Evolutionary conservation across 2,329 filamentous ascomycete species (phyloP), one percentile per base, ranked within the genome.

Genomic region (Ascochyta pisi): DNA sequence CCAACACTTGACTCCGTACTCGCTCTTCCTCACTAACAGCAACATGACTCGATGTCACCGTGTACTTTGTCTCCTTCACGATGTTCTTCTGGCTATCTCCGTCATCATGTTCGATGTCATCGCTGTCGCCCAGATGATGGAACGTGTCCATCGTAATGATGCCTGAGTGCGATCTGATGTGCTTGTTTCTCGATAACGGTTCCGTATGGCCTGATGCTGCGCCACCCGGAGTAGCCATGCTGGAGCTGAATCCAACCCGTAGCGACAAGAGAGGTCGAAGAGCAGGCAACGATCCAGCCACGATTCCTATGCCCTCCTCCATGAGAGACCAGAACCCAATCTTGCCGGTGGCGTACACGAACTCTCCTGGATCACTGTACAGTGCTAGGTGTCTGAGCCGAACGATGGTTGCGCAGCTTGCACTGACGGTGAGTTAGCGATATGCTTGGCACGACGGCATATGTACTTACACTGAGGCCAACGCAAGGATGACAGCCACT

Each of bases 271-370:
- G 63, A 6, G 78, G 78, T 0, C 78, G 77, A n/a, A 81, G 73
- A 3, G 77, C 74, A 3, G 77, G 76, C 23, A 80, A 66, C 19
- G 77, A 79, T 10, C 78, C 79, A 13, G 80, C 78, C 7, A 78
- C 72, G 56, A 82, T 78, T 19, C 79, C 79, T 37, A 78, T 78
- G 13, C 77, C 80, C 56, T 78, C 77, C 60, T 81, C 80, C 41
- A 78, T 70, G 34, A 81, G 65, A 6, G 77, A 79, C 78, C 78
- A 80, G 47, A 79, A 71, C 0, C 75, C 76, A 33, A 80, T 78
- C 41, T 76, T 73, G 33, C 76, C 76, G 8, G 77, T 73, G 50
- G 69, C 65, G 64, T 68, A 78, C 65, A 79, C 73, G 60, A 76
- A 79, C 47, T 80, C 76, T 10, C 61, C 54, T 4, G 74, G 71